phyloP scores from a whole-genome alignment of 805 yeast genomes.

The Wickerhamomyces sydowiorum region DNA sequence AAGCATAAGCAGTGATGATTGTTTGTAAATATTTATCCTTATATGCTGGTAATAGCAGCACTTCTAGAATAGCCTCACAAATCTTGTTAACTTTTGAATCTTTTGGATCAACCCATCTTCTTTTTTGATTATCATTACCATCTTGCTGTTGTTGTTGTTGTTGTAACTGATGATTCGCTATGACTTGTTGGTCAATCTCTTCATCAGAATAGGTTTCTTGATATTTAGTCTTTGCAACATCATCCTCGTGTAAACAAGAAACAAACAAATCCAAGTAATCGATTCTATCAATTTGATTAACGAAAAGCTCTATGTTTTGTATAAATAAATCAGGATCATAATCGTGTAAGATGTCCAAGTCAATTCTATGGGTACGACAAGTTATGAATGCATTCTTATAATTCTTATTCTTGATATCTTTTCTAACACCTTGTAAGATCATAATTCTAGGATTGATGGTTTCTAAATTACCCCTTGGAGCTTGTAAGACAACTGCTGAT shows the following conservation, averaged over 20 bases:
- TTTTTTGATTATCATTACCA: conserved; percentile 23
- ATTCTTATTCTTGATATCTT: conserved; percentile 48
- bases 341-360: conserved; percentile 85
- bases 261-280: conserved; percentile 84
- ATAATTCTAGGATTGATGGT: conserved; percentile 90
- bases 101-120: conserved; percentile 29
- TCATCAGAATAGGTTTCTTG: conserved; percentile 52
- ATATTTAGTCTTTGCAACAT: conserved; percentile 78
- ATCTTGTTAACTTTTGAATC: conserved; percentile 67
- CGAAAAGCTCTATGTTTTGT: conserved; percentile 57
- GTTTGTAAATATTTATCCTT: conserved; percentile 62
- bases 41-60: conserved; percentile 45
- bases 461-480: conserved; percentile 94
- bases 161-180: conserved; percentile 23
- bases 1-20: conserved; percentile 85
- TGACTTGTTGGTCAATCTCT: conserved; percentile 25
- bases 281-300: conserved; percentile 62
- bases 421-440: conserved; percentile 80
- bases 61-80: conserved; percentile 63
- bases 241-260: conserved; percentile 80
- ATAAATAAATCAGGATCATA: conserved; percentile 69
- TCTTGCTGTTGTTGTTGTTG: conserved; percentile 31
- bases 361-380: conserved; percentile 89
- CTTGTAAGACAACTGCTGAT: conserved; percentile 80
- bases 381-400: conserved; percentile 72